Evolutionary conservation across 345 rosid genomes (phyloP), one percentile per base, ranked within the genome.

Genomic region (Citrus unshiu): DNA sequence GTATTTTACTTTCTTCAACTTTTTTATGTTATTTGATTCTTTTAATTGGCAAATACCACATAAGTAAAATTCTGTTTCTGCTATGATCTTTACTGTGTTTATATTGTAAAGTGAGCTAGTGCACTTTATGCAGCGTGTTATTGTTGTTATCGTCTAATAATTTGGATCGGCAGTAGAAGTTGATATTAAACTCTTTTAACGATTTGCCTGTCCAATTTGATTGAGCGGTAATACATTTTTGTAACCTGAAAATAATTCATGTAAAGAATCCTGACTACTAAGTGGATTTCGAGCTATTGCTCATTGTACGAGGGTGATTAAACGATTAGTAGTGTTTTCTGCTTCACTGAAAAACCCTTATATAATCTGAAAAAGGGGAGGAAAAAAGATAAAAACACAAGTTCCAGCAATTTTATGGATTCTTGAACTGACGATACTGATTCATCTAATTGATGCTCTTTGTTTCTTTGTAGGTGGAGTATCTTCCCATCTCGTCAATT

Each of bases 401-500:
- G 10, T 14, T 40, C 7, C 43, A 24, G 43, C 10, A n/a, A 57
- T 25, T 16, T 3, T 30, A 68, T 69, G 63, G 72, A 62, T 68
- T 43, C 60, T 63, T 63, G 25, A n/a, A 9, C 13, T 22, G 40
- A 29, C 12, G 65, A 73, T 72, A 22, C 2, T 12, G 65, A 61
- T 59, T 58, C 32, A 13, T 60, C 25, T 60, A 57, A 76, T 75
- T 24, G 18, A 81, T 68, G 29, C 56, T 81, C 72, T 29, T 75
- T 46, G 46, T 78, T 76, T 63, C 43, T 73, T 83, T 89, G 84
- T 80, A 94, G 98, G 90, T 94, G 80, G 97, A 94, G 88, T 96
- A 96, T 84, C 93, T 94, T 74, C 95, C 97, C 2, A 81, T 92
- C 70, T 94, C 95, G 49, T 96, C 97, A 21, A 80, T 94, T 66